Evolutionary conservation across 768 basidiomycete species (phyloP), one percentile per base, ranked within the genome.

Genomic region (Boletus rex-veris): DNA sequence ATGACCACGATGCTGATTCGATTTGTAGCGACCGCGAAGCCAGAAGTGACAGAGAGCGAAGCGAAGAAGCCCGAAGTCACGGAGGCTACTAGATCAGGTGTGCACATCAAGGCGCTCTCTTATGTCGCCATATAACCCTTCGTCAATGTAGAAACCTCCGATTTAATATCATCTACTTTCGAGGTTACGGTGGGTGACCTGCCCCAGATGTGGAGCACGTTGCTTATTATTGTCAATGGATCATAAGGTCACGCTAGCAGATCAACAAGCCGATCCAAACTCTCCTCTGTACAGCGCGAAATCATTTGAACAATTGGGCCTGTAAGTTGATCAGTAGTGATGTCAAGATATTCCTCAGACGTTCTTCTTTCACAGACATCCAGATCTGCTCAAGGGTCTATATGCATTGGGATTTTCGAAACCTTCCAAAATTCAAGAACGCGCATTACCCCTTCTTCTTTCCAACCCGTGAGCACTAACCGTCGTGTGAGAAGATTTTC

Each of bases 361-460:
- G 35, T 48, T 47, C 41, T 26, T 6, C 30, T 50, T 52, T 40
- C 28, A n/a, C 45, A 96, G 92, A 44, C 84, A 90, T 65, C 77
- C 83, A 43, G 91, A 97, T 69, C 79, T 98, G 36, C 80, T 98
- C 55, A 95, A 95, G 71, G 97, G 96, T 19, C 80, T 98, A 31
- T 97, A 92, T 67, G 87, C 88, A 42, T 89, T 97, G 83, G 92
- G 92, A 19, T 99, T 98, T 72, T 89, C 91, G 48, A 97, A 95
- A 71, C 97, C 97, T 8, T 98, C 95, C 31, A 98, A 98, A 75
- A 98, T 99, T 59, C 97, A 99, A 75, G 96, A 98, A 76, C 86
- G 90, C 58, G 97, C 97, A 18, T 76, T 98, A 7, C 97, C 97
- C 2, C 78, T 99, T 24, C 80, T 98, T 31, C 83, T 99, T 9